These are phyloP conservation scores for Earliella scabrosa DNA, from an alignment of 1,284 basidiomycete species.

Conservation along the genomic window DNA sequence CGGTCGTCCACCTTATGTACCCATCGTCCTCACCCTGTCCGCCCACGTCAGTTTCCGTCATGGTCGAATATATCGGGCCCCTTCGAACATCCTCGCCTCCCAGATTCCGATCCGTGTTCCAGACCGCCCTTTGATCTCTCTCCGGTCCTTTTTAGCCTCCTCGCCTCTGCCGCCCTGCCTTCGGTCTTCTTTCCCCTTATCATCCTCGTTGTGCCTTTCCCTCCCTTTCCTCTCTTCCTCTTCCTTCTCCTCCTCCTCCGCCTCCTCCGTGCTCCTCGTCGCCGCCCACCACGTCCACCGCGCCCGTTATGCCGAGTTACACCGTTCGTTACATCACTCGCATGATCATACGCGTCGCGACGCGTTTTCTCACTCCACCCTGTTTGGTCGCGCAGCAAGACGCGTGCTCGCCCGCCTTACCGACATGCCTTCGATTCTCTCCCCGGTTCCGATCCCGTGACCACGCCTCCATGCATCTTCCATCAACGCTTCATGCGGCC, in stretches of 20 bases:
- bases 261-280: not conserved
- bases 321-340: not conserved
- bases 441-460: not conserved
- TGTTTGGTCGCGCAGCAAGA: not conserved
- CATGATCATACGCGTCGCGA: not conserved
- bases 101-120: conserved; percentile 19
- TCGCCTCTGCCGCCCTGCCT: conserved; percentile 2
- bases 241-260: not conserved
- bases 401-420: not conserved
- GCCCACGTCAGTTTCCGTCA: conserved; percentile 22
- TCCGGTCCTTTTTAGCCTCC: conserved; percentile 5
- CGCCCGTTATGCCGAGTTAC: not conserved
- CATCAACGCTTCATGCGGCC: not conserved
- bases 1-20: conserved; percentile 24
- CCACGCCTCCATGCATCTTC: not conserved
- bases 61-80: conserved; percentile 29
- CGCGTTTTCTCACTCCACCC: conserved; percentile 1
- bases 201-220: not conserved
- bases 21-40: conserved; percentile 14
- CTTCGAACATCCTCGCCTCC: conserved; percentile 16
- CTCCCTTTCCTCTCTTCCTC: not conserved
- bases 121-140: conserved; percentile 14
- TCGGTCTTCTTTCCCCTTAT: conserved; percentile 20
- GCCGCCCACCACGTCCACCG: not conserved
- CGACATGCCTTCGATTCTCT: not conserved